Evolutionary conservation across 108 stramenopile species (phyloP), one percentile per base, ranked within the genome.

Genomic region (Skeletonema costatum): DNA sequence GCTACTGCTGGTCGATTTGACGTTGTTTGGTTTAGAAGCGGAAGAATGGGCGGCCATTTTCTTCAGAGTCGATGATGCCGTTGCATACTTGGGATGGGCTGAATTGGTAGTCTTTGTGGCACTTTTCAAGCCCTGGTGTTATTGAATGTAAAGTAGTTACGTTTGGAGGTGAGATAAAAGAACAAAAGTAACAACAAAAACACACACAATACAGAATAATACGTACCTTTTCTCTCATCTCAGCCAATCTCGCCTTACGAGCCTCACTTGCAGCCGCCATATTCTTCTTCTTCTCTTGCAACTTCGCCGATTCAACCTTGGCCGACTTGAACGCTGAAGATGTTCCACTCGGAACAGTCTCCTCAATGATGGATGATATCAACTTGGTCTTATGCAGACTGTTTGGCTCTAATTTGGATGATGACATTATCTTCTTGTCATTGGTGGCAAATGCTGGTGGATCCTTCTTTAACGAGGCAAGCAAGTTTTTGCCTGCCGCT

Each of bases 241-340:
- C 78, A 5, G 85, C 88, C 58, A 89, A 73, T 36, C 76, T 67
- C 3, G 85, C 87, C 68, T 77, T 83, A 62, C 90, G 70, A 38
- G 85, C 85, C 62, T 81, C 88, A 56, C 72, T 80, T 10, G 78
- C 77, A 51, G 56, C 82, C 41, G 86, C 63, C n/a, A 81, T 32
- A 31, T 60, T 75, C 65, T 84, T 77, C 53, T 81, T 81, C 68
- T 81, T 81, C 64, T 74, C 68, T 32, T 70, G 25, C 38, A 75
- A 33, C 48, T 70, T 75, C 8, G 66, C 73, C 7, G 80, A 68
- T 48, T 60, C 71, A 13, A 29, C 36, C 30, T 61, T 67, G 17
- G 64, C 36, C 61, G 67, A 46, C 66, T 66, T 61, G 29, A 59
- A 50, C n/a, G 48, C 48, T 10, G 44, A 25, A 2, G 50, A 19